Percentiles rank a stretch among this genome's conserved stretches.
Evolutionary conservation across 2,329 filamentous ascomycete species (phyloP).

Genomic region (Fusarium miscanthi): DNA sequence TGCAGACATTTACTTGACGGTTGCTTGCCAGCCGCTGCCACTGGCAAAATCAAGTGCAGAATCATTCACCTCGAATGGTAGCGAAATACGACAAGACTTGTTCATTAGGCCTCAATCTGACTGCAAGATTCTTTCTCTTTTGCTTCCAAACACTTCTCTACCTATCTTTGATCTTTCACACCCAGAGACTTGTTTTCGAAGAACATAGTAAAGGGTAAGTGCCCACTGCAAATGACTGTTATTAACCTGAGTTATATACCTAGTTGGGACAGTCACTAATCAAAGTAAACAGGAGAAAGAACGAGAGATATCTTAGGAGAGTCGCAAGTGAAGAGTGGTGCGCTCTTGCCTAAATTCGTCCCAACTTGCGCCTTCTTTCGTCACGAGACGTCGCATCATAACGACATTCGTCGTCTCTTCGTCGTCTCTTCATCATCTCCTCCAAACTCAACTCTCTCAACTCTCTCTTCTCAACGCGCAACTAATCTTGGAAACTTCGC

Average conservation of each 20-base stretch:
- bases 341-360: conserved; percentile 24
- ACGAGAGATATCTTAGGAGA: neutral
- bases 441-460: conserved; percentile 2
- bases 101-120: neutral
- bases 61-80: neutral
- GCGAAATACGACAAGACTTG: conserved; percentile 6
- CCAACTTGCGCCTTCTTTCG: conserved; percentile 26
- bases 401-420: neutral
- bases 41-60: conserved; percentile 19
- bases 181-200: neutral
- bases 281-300: conserved; percentile 4
- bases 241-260: neutral
- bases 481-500: conserved; percentile 6
- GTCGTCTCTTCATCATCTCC: conserved; percentile 6
- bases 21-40: conserved; percentile 34
- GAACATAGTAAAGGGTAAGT: conserved; percentile 14
- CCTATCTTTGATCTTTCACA: neutral
- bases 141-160: neutral
- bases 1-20: conserved; percentile 12
- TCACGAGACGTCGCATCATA: conserved; percentile 1
- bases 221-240: neutral
- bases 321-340: neutral
- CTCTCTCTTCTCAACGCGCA: conserved; percentile 11
- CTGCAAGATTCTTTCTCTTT: neutral
- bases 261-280: conserved; percentile 1